These are phyloP conservation scores for Lippia alba DNA, from an alignment of 305 asterid genomes.

Conservation along the genomic window DNA sequence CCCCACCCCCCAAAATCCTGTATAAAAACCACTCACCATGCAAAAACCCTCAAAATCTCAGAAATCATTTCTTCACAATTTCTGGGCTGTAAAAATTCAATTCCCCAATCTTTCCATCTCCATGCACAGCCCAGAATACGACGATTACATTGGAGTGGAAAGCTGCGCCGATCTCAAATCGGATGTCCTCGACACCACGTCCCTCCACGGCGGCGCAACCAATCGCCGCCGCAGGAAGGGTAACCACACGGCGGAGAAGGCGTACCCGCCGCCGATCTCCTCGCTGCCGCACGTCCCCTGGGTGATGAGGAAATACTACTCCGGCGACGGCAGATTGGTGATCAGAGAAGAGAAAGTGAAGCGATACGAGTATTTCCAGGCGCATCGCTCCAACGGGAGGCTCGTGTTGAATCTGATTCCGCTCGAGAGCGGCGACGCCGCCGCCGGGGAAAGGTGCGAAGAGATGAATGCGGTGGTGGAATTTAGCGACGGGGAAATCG, in stretches of 20 bases:
- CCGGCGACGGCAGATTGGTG: constrained; percentile 53
- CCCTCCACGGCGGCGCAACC: constrained; percentile 11
- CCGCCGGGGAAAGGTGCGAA: constrained; percentile 14
- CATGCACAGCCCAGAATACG: constrained; percentile 35
- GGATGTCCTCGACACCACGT: constrained; percentile 25
- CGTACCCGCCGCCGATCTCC: constrained; percentile 61
- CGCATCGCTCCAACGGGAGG: constrained; percentile 64
- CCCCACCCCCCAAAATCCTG: constrained; percentile 5
- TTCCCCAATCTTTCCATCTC: neutral
- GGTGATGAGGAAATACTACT: constrained; percentile 59
- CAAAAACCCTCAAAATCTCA: constrained; percentile 21
- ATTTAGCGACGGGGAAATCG: neutral
- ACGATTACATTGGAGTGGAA: constrained; percentile 57
- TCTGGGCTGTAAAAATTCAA: neutral
- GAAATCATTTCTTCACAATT: neutral
- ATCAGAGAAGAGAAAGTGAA: constrained; percentile 48
- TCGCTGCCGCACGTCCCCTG: constrained; percentile 56
- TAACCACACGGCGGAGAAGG: constrained; percentile 24
- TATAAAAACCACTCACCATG: constrained; percentile 38
- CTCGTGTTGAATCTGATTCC: constrained; percentile 62
- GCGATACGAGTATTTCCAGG: constrained; percentile 60
- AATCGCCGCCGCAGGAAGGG: constrained; percentile 11
- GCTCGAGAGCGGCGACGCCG: constrained; percentile 30
- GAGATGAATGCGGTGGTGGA: neutral
- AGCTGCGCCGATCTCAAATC: constrained; percentile 47